Percentiles rank a stretch among this genome's conserved stretches.
Evolutionary conservation across 768 basidiomycete genomes (phyloP).

Genomic region (Boletus pseudo-olivaceus): DNA sequence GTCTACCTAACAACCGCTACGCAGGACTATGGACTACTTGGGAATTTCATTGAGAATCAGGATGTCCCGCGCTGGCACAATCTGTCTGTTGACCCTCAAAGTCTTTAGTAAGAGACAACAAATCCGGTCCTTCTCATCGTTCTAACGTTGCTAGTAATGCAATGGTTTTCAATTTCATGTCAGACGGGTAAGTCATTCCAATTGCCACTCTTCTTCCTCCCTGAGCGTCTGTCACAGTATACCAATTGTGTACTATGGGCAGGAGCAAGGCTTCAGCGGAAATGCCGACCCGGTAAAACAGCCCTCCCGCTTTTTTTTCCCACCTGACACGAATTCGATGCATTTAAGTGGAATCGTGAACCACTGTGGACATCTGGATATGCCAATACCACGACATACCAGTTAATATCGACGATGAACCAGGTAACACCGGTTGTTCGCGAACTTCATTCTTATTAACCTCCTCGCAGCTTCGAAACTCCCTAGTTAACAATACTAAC

Average conservation of each 20-base stretch:
- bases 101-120: conserved; percentile 48
- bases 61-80: conserved; percentile 75
- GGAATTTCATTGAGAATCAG: conserved; percentile 80
- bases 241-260: conserved; percentile 79
- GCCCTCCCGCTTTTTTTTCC: too few species aligned
- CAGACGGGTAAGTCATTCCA: conserved; percentile 48
- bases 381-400: conserved; percentile 52
- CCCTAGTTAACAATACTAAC: conserved; percentile 46
- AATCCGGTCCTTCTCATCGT: not conserved
- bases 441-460: not conserved
- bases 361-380: conserved; percentile 72
- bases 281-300: conserved; percentile 57
- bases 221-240: conserved; percentile 37
- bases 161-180: conserved; percentile 71
- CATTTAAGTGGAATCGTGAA: conserved; percentile 63
- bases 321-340: not conserved
- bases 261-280: conserved; percentile 70
- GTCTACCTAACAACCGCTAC: not conserved
- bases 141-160: conserved; percentile 51
- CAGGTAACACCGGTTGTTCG: conserved; percentile 33
- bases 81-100: conserved; percentile 67
- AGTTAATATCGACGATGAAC: conserved; percentile 60
- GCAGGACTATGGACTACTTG: conserved; percentile 40
- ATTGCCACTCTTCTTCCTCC: not conserved
- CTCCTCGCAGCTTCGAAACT: conserved; percentile 54